Evolutionary conservation across 2,329 filamentous ascomycete genomes (phyloP), one percentile per base, ranked within the genome.

Genomic region (Colletotrichum sp.): DNA sequence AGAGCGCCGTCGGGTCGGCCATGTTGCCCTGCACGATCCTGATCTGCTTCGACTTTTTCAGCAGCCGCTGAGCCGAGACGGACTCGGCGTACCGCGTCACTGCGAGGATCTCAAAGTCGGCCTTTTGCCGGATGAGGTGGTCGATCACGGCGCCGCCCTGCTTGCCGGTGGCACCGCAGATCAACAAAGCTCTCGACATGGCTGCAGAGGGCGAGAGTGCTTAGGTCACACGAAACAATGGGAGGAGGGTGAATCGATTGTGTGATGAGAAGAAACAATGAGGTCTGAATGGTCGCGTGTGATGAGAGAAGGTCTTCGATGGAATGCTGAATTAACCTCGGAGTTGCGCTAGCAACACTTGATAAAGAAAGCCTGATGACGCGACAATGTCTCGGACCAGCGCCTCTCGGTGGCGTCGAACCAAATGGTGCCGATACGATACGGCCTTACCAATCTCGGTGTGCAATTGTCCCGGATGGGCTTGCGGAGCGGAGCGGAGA

Each of bases 11-110:
- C 0, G 87, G 82, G 52, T 92, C 84, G 69, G 90, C 85, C 14
- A 93, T 83, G 76, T 93, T 85, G 9, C 92, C 92, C 78, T 92
- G 84, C 5, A 94, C 86, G 1, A 94, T 78, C 28, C 87, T 87
- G 78, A 93, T 87, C 14, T 86, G 85, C 9, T 87, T 79, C 2
- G 88, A 87, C 72, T 87, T 84, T 12, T 83, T 74, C 3, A 83
- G 79, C 4, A 92, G 87, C 18, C 83, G 84, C 79, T 90, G 85
- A 1, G 92, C 90, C 3, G 86, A 86, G 1, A 83, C 65, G 0
- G 90, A 92, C n/a, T 83, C 80, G 1, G 87, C 79, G 79, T 93
- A 87, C 76, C 92, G 90, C 4, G 92, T 93, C 26, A 93, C 85
- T 8, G 92, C 92, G 18, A 92, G 86, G 68, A 93, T 90, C 14